A percentile compares a stretch with the other conserved stretches of the same genome.
Evolutionary conservation across 2,329 filamentous ascomycete genomes (phyloP).

Genomic region (Pezicula radicicola): DNA sequence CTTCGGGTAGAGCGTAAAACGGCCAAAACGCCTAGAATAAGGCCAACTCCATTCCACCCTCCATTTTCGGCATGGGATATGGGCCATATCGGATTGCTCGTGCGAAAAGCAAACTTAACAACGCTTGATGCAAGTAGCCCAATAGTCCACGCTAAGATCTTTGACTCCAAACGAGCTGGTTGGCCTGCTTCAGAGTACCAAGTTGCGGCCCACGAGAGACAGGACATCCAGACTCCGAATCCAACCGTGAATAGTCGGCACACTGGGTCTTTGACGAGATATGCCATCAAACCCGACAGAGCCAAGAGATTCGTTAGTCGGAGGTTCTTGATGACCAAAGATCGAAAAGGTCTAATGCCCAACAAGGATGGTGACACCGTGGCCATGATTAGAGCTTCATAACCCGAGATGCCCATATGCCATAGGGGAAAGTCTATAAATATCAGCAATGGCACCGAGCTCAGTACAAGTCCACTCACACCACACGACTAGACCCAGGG

Average conservation of each 20-base stretch:
- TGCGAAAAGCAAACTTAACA: conserved; percentile 88
- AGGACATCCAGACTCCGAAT: conserved; percentile 77
- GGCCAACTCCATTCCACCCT: conserved; percentile 84
- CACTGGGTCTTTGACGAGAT: conserved; percentile 68
- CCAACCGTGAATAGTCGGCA: conserved; percentile 77
- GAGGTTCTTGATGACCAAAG: conserved; percentile 64
- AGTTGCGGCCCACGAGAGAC: conserved; percentile 79
- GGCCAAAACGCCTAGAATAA: conserved; percentile 73
- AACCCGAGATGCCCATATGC: conserved; percentile 99
- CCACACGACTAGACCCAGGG: conserved; percentile 86
- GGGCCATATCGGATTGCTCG: conserved; percentile 97
- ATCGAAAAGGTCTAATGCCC: conserved; percentile 65
- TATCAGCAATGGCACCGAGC: conserved; percentile 7
- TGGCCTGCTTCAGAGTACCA: conserved; percentile 77
- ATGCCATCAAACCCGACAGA: conserved; percentile 75
- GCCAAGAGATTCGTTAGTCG: conserved; percentile 73
- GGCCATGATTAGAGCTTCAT: conserved; percentile 83
- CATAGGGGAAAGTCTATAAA: conserved; percentile 83
- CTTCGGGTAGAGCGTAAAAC: conserved; percentile 72
- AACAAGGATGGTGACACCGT: conserved; percentile 81
- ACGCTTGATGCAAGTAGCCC: conserved; percentile 84
- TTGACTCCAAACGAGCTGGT: conserved; percentile 73
- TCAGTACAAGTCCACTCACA: conserved; percentile 57
- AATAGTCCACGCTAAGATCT: conserved; percentile 75
- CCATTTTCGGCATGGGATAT: conserved; percentile 88